These are phyloP conservation scores for Xerocomus brunneocitrinus DNA, from an alignment of 768 basidiomycete species.

Conservation along the genomic window DNA sequence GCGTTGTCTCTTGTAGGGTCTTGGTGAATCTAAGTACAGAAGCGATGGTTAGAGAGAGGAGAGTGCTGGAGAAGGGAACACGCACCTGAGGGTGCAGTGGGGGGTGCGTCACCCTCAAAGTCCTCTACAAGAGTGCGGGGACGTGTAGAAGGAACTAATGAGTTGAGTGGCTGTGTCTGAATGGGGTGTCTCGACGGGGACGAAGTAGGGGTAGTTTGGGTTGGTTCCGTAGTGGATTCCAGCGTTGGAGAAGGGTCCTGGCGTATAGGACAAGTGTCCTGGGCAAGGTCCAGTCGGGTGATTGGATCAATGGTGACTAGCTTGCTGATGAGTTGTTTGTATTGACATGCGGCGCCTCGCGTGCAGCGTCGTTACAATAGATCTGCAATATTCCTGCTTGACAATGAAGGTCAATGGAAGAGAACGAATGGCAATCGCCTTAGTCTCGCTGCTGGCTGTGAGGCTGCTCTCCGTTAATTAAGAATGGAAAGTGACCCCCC, in stretches of 20 bases:
- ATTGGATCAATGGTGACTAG: constrained; percentile 64
- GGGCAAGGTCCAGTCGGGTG: constrained; percentile 50
- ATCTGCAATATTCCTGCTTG: constrained; percentile 17
- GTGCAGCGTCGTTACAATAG: constrained; percentile 18
- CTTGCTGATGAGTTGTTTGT: constrained; percentile 15
- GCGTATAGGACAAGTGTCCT: constrained; percentile 47
- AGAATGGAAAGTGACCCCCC: constrained; percentile 29
- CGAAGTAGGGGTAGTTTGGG: constrained; percentile 25
- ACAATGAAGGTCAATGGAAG: constrained; percentile 18
- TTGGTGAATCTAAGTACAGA: constrained; percentile 39
- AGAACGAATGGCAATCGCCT: constrained; percentile 16
- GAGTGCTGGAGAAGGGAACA: constrained; percentile 5
- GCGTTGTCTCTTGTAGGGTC: constrained; percentile 72
- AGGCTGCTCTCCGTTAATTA: constrained; percentile 16
- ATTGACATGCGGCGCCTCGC: constrained; percentile 24
- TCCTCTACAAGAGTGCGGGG: constrained; percentile 60
- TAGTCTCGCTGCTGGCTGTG: constrained; percentile 25
- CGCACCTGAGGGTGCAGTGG: constrained; percentile 24
- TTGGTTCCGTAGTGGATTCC: constrained; percentile 37
- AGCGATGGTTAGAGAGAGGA: neutral
- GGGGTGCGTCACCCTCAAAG: constrained; percentile 32
- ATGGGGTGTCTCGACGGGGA: constrained; percentile 25
- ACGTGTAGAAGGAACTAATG: constrained; percentile 64
- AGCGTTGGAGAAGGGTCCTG: constrained; percentile 43
- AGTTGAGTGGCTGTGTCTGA: constrained; percentile 27